Conservation (phyloP, 306 rosid species). For the Crotalaria pallida region DNA sequence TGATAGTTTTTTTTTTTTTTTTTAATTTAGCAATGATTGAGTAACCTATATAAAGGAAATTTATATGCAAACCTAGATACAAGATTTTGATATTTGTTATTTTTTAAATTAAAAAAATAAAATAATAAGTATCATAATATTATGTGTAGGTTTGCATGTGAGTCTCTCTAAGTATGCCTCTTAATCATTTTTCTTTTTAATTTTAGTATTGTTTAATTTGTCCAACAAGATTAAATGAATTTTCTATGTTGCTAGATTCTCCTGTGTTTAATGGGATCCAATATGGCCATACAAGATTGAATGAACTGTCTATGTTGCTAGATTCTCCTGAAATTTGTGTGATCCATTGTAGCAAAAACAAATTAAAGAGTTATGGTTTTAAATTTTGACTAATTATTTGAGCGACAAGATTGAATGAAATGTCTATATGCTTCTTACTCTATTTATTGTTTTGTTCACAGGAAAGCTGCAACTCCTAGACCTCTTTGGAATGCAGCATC, state of each 20-base stretch:
- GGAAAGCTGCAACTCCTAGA: conserved; percentile 68
- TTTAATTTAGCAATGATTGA: too few relatives aligned
- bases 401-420: background rate
- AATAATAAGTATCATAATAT: too few relatives aligned
- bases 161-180: too few relatives aligned
- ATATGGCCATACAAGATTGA: background rate
- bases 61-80: too few relatives aligned
- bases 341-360: background rate
- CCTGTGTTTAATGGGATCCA: background rate
- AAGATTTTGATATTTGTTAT: too few relatives aligned
- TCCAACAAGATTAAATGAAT: background rate
- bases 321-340: background rate
- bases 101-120: too few relatives aligned
- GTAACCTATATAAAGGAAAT: too few relatives aligned
- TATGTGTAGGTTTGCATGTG: too few relatives aligned
- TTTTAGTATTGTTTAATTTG: too few relatives aligned
- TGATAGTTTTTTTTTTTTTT: too few relatives aligned
- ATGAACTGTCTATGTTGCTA: background rate
- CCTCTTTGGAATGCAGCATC: conserved; percentile 55
- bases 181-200: too few relatives aligned
- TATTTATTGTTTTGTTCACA: background rate
- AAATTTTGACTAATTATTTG: background rate
- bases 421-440: background rate
- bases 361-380: background rate
- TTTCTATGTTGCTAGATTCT: background rate